Conservation (phyloP, 257 asterid species). For the Solanum lycopersicoides region DNA sequence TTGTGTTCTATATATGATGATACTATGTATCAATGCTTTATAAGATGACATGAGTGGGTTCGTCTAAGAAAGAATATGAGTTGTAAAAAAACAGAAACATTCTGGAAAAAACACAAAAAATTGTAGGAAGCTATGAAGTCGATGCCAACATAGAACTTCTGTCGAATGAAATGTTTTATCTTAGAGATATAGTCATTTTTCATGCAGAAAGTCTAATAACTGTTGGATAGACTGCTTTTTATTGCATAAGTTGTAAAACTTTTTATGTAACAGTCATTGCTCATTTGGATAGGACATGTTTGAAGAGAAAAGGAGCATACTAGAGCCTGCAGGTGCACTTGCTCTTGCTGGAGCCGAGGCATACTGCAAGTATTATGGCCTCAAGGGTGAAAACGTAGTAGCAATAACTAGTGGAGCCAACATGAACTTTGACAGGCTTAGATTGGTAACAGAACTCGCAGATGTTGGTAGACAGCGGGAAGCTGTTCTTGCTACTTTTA, state of each 20-base stretch:
- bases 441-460: constrained; percentile 93
- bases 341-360: constrained; percentile 96
- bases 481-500: constrained; percentile 74
- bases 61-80: neutral
- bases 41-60: neutral
- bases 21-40: neutral
- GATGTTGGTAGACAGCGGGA: constrained; percentile 82
- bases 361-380: constrained; percentile 78
- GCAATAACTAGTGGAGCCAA: constrained; percentile 95
- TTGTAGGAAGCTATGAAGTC: neutral
- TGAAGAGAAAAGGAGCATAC: constrained; percentile 93
- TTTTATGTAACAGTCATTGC: neutral
- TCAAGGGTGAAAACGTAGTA: constrained; percentile 69
- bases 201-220: neutral
- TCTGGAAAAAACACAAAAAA: neutral
- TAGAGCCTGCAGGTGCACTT: constrained; percentile 99
- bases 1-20: neutral
- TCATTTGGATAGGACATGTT: constrained; percentile 65
- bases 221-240: neutral
- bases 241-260: neutral
- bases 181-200: neutral
- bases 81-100: neutral
- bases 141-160: neutral
- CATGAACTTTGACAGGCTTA: constrained; percentile 88
- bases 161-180: neutral